Evolutionary conservation across 306 rosid genomes (phyloP), one percentile per base, ranked within the genome.

Genomic region (Lathyrus sativus): DNA sequence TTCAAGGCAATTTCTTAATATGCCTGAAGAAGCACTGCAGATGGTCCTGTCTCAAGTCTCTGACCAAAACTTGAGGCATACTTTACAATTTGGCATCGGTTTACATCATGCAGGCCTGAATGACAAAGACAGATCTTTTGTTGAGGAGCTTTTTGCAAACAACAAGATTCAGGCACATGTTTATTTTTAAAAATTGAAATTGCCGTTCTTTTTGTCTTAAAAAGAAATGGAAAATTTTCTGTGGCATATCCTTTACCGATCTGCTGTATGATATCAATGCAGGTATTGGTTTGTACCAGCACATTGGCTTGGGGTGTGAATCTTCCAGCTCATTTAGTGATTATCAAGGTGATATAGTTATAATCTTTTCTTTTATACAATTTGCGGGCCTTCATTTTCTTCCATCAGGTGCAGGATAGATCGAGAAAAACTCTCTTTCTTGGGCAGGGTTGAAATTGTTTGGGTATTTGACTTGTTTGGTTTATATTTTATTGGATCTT

Each of bases 271-370:
- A 60, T 76, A 18, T 44, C 50, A 68, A 72, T 71, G 43, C 72
- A 89, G 96, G 84, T 92, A 80, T 83, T 92, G 84, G 88, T 92
- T 75, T 89, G 96, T 85, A 92, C 98, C 41, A 92, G 98, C 85
- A 92, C 98, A 66, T 83, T 92, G 80, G 98, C 98, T 45, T 92
- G 98, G 98, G 98, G 98, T 59, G 98, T 92, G 65, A 92, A 92
- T 81, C 98, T 92, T 82, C 98, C 98, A 9, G 98, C 98, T 12
- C 98, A 92, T 86, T 89, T 92, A 56, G 98, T 92, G 37, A 92
- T 92, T 63, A 92, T 92, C 74, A 92, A 92, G 98, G 98, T 87
- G 68, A 78, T 75, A 57, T 35, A 54, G 70, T 53, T 39, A 38
- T 75, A 46, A 15, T 75, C 17, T 9, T 75, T 48, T 59, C 61